phyloP scores from a whole-genome alignment of 371 early-diverging fungal genomes.

The Mucor sp. region DNA sequence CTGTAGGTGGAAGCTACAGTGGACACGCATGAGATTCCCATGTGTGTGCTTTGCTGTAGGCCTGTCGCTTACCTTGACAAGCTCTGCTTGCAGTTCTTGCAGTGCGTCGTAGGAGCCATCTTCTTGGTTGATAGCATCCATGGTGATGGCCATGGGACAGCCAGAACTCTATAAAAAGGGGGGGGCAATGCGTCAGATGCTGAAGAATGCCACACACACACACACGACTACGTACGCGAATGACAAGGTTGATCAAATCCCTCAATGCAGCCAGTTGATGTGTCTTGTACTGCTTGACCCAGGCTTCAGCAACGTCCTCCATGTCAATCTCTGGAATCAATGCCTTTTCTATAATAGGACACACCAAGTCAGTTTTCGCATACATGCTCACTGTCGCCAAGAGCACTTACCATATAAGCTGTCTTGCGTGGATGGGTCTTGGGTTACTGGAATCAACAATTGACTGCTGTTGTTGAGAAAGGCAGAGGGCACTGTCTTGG shows the following conservation, averaged over 20 bases:
- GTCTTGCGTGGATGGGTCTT: constrained; percentile 8
- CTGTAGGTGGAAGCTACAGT: constrained; percentile 57
- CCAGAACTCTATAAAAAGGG: constrained; percentile 39
- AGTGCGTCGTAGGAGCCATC: constrained; percentile 43
- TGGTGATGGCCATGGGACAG: constrained; percentile 40
- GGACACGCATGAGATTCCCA: no score
- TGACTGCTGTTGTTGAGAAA: constrained; percentile 31
- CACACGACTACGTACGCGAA: constrained; percentile 46
- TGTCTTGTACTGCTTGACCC: constrained; percentile 28
- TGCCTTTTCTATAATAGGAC: background rate
- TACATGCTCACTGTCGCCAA: no score
- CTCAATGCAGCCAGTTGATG: constrained; percentile 39
- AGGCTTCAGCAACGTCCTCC: constrained; percentile 30
- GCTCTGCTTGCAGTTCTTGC: constrained; percentile 45
- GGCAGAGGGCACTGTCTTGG: constrained; percentile 6
- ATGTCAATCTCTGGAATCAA: constrained; percentile 9
- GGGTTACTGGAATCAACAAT: constrained; percentile 33
- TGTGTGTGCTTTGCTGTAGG: background rate
- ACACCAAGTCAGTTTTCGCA: background rate
- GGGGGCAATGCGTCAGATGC: background rate
- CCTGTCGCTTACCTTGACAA: constrained; percentile 34
- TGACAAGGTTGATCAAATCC: constrained; percentile 63
- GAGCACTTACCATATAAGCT: constrained; percentile 38
- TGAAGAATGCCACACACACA: background rate
- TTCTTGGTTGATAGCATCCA: constrained; percentile 38